These are phyloP conservation scores for Asterionellopsis glacialis DNA, from an alignment of 108 stramenopile species.

Conservation along the genomic window DNA sequence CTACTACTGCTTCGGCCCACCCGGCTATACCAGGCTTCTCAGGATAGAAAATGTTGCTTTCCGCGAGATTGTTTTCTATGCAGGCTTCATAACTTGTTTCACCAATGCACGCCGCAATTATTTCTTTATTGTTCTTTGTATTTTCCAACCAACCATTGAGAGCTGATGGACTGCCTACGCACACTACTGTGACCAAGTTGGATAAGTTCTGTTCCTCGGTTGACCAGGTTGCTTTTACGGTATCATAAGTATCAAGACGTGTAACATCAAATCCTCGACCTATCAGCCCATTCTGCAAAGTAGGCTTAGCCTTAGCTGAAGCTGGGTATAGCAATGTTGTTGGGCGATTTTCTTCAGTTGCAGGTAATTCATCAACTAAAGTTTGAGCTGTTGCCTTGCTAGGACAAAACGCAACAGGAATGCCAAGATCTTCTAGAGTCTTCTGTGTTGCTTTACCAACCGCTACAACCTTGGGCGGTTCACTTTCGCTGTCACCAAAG, in stretches of 20 bases:
- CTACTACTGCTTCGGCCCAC: conserved; percentile 53
- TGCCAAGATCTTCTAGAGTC: conserved; percentile 32
- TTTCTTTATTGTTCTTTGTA: conserved; percentile 30
- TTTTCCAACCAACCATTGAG: conserved; percentile 79
- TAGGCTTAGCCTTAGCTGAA: conserved; percentile 63
- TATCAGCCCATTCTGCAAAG: conserved; percentile 53
- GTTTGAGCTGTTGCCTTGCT: conserved; percentile 71
- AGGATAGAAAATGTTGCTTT: conserved; percentile 68
- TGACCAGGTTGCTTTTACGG: conserved; percentile 66
- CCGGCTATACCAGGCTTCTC: conserved; percentile 78
- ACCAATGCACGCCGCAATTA: conserved; percentile 83
- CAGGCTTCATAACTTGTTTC: conserved; percentile 74
- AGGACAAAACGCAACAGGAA: conserved; percentile 69
- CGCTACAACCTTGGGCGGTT: conserved; percentile 43
- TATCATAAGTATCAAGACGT: conserved; percentile 83
- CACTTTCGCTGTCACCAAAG: conserved; percentile 29
- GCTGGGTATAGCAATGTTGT: conserved; percentile 73
- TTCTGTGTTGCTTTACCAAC: conserved; percentile 80
- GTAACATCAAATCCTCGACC: conserved; percentile 54
- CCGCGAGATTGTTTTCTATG: conserved; percentile 50
- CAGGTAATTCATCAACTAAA: conserved; percentile 58
- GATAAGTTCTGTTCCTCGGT: conserved; percentile 41
- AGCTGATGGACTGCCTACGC: conserved; percentile 82
- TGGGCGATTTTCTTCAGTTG: conserved; percentile 14
- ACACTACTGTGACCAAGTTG: conserved; percentile 46